Base-by-base conservation (phyloP, 2,329 filamentous ascomycete genomes). In the Didymella arachidicola region DNA sequence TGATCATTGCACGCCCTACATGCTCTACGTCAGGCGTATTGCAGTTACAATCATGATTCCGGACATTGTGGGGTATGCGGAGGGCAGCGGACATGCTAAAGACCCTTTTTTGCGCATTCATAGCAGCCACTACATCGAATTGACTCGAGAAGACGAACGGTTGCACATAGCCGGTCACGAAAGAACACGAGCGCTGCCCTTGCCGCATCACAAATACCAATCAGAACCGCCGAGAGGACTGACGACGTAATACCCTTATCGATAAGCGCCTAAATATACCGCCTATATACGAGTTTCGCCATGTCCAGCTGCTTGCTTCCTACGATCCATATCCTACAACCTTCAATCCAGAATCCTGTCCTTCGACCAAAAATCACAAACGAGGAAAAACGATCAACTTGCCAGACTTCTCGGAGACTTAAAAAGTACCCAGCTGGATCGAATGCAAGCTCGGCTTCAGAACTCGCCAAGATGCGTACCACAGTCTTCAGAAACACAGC, bases 391-490 rank as follows among this genome's bases (percentile, higher is more conserved):
- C 42, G 30, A 41, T 12, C 46, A 10, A 25, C 34, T 19, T 4
- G 25, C 6, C 36, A 32, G 1, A 8, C 34, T 19, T 32, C 46
- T 36, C 34, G 43, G 16, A 47, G 18, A 18, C 34, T 32, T 7
- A 53, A 48, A 22, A 7, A 29, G 25, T 57, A 57, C 38, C 43
- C 48, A 3, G 4, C 36, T 5, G 39, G 43, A 25, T 18, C 30
- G 27, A 18, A 18, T n/a, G 16, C 57, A 52, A 55, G 12, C 30
- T 32, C 30, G 12, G 30, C 32, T 16, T 43, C 50, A 3, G 30
- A 14, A 27, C 19, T 52, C 16, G 34, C 29, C 57, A 64, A 57
- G 38, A 69, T 67, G 65, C 60, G 57, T 27, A 49, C 48, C 47
- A 53, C 59, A 1, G 19, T 49, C 2, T 48, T 66, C 36, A 18